Conservation (phyloP, 2,329 filamentous ascomycete genomes). For the Reticulascus tulasneorum region DNA sequence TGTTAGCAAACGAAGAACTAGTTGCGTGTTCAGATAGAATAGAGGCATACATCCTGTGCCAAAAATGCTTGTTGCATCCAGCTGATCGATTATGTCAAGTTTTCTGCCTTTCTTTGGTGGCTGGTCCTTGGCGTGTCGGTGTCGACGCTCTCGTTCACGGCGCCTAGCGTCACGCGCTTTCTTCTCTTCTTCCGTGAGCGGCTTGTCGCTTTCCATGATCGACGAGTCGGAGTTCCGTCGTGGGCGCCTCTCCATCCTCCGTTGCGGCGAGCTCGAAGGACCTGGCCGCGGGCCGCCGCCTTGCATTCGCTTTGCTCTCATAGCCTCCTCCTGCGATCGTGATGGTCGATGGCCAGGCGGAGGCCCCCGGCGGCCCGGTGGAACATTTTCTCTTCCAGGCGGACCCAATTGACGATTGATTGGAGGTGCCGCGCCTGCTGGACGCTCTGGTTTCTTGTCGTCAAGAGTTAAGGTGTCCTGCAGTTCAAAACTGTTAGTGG, state of each 20-base stretch:
- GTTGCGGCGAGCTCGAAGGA: constrained; percentile 34
- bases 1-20: constrained; percentile 4
- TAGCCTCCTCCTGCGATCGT: constrained; percentile 63
- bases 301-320: constrained; percentile 43
- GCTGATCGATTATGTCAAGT: constrained; percentile 90
- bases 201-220: constrained; percentile 56
- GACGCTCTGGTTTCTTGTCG: constrained; percentile 43
- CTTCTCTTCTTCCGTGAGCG: constrained; percentile 56
- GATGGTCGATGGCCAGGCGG: constrained; percentile 54
- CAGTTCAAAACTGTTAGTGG: constrained; percentile 13
- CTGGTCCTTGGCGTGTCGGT: constrained; percentile 46
- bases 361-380: constrained; percentile 42
- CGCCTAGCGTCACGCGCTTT: constrained; percentile 46
- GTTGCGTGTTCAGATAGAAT: background rate
- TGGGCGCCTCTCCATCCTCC: constrained; percentile 43
- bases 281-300: constrained; percentile 30
- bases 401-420: constrained; percentile 34
- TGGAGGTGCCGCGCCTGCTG: constrained; percentile 23
- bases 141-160: constrained; percentile 47
- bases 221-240: constrained; percentile 81
- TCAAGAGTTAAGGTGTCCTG: constrained; percentile 67
- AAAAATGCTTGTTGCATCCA: constrained; percentile 95
- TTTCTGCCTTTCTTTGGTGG: constrained; percentile 45
- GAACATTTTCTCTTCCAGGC: constrained; percentile 42
- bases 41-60: constrained; percentile 68